These are phyloP conservation scores for Xylariaceae sp. DNA, from an alignment of 2,329 filamentous ascomycete species.

Conservation along the genomic window DNA sequence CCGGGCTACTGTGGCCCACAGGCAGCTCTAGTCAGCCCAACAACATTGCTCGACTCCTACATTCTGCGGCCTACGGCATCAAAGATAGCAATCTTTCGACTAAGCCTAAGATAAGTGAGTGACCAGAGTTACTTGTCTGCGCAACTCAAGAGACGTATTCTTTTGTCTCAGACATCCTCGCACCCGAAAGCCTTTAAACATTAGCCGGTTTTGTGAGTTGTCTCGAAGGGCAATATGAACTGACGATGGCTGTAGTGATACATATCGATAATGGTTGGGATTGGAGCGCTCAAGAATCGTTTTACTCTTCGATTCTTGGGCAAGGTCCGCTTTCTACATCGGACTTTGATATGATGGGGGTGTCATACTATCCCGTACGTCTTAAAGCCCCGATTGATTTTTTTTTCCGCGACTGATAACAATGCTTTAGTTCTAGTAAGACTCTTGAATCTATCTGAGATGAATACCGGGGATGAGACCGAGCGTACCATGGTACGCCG, in stretches of 20 bases:
- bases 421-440: constrained; percentile 19
- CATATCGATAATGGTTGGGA: constrained; percentile 75
- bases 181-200: not conserved
- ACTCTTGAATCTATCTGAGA: not conserved
- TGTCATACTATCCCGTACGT: constrained; percentile 65
- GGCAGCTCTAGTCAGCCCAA: constrained; percentile 51
- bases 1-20: constrained; percentile 62
- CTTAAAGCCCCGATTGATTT: not conserved
- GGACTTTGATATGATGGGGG: constrained; percentile 68
- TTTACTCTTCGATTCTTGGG: constrained; percentile 45
- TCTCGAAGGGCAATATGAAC: not conserved
- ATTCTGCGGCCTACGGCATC: constrained; percentile 60
- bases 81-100: constrained; percentile 56
- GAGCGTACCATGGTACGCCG: not conserved
- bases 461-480: not conserved
- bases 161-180: not conserved
- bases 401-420: not conserved
- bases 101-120: constrained; percentile 55
- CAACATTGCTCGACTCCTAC: constrained; percentile 61
- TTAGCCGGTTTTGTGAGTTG: not conserved
- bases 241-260: constrained; percentile 44
- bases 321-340: constrained; percentile 36
- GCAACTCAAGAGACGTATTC: not conserved
- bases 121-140: not conserved
- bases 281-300: constrained; percentile 61